Conservation (phyloP, 2,329 filamentous ascomycete genomes). For the Aspergillus sp. region DNA sequence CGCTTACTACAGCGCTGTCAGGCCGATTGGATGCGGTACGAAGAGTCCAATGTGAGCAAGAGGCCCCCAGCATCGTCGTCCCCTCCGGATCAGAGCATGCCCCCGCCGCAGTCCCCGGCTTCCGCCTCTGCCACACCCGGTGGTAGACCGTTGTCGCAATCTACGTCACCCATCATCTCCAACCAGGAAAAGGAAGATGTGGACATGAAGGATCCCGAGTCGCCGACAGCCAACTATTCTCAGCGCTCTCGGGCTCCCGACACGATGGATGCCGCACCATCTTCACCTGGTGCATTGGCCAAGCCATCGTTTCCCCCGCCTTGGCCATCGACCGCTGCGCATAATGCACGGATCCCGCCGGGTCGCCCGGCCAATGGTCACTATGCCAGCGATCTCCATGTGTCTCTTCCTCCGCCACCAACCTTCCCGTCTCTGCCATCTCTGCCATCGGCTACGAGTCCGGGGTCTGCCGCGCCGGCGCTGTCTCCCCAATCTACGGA, state of each 20-base stretch:
- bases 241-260: conserved; percentile 8
- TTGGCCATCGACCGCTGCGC: conserved; percentile 32
- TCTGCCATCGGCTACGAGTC: conserved; percentile 18
- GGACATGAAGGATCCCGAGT: conserved; percentile 40
- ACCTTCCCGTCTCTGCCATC: conserved; percentile 3
- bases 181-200: conserved; percentile 26
- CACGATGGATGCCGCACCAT: not conserved
- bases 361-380: conserved; percentile 5
- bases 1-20: conserved; percentile 37
- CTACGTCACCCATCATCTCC: conserved; percentile 4
- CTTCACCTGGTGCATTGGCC: not conserved
- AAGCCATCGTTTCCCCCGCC: conserved; percentile 21
- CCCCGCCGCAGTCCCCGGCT: not conserved
- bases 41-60: conserved; percentile 13
- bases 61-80: conserved; percentile 6
- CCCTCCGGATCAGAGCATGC: not conserved
- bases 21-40: conserved; percentile 31
- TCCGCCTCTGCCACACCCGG: not conserved
- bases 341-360: conserved; percentile 26
- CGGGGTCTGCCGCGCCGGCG: conserved; percentile 23
- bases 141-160: not conserved
- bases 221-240: conserved; percentile 13
- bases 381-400: conserved; percentile 15
- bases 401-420: conserved; percentile 20
- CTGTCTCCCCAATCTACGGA: conserved; percentile 23